Evolutionary conservation across 2,329 filamentous ascomycete genomes (phyloP), one percentile per base, ranked within the genome.

Genomic region (Diaporthe australafricana): DNA sequence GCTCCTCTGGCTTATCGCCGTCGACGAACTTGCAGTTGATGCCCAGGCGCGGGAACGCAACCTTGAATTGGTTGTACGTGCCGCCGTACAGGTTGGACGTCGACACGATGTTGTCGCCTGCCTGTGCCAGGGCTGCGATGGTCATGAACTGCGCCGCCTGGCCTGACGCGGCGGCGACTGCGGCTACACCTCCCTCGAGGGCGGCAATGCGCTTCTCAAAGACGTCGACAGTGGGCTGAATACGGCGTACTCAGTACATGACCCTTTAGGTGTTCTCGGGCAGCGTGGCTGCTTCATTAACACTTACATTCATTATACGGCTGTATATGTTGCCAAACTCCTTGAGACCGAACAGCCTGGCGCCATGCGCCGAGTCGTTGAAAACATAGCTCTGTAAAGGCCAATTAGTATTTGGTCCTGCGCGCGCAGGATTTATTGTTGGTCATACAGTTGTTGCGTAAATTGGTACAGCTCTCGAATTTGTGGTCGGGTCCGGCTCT

Each of bases 271-370:
- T 22, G 1, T 12, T 14, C 7, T 16, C 47, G 35, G 25, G 32
- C 17, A n/a, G 42, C 6, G 25, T 7, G 2, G n/a, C 27, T 8
- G 12, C 32, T 38, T 45, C n/a, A 16, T 5, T 71, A 14, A 40
- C 17, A 83, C 89, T 80, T 79, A 94, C 93, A 84, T 98, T 98
- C 93, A 94, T 94, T 78, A 99, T 95, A 75, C 96, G 94, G 82
- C 92, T 96, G 88, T 99, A 99, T 82, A 98, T 97, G 85, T 98
- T 98, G 84, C 95, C 96, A 78, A 94, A 93, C 84, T 98, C 95
- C 86, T 98, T 97, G 83, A 99, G 93, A 80, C 94, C 94, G 81
- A 99, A 99, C 52, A 99, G 92, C 81, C 95, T 92, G 70, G 96
- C 96, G 74, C 94, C 96, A 79, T 98, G 96, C 63, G 95, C 96